Percentiles rank a stretch among this genome's conserved stretches.
phyloP scores from a whole-genome alignment of 495 filamentous ascomycete species.

The Pyronema omphalodes region DNA sequence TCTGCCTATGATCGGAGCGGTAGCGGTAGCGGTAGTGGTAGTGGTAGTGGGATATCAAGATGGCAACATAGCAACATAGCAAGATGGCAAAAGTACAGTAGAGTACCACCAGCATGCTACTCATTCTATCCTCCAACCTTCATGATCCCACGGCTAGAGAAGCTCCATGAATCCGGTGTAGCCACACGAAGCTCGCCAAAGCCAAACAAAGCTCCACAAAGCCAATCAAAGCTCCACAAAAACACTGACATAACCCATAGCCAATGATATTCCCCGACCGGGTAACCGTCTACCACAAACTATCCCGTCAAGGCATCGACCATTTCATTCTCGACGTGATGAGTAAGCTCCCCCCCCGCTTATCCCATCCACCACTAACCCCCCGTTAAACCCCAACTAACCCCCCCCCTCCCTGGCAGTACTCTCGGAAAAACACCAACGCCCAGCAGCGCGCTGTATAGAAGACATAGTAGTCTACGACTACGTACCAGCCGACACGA shows the following conservation, averaged over 20 bases:
- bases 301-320: constrained; percentile 32
- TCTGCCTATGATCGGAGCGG: not conserved
- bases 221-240: too few relatives aligned
- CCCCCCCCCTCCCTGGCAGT: constrained; percentile 24
- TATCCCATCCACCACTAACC: constrained; percentile 11
- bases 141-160: too few relatives aligned
- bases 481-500: constrained; percentile 42
- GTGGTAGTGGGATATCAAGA: not conserved
- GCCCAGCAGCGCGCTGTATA: constrained; percentile 56
- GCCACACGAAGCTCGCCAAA: too few relatives aligned
- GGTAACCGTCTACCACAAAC: constrained; percentile 75
- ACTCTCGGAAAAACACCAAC: constrained; percentile 59
- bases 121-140: too few relatives aligned
- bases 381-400: constrained; percentile 18
- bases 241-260: constrained; percentile 30
- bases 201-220: too few relatives aligned
- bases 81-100: not conserved
- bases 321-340: constrained; percentile 40
- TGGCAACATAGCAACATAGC: too few relatives aligned
- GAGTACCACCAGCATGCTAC: too few relatives aligned
- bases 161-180: too few relatives aligned
- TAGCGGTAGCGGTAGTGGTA: not conserved
- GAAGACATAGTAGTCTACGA: constrained; percentile 82
- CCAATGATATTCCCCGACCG: constrained; percentile 78
- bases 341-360: constrained; percentile 16